Conservation (phyloP, 768 basidiomycete species). For the Suillus plorans region DNA sequence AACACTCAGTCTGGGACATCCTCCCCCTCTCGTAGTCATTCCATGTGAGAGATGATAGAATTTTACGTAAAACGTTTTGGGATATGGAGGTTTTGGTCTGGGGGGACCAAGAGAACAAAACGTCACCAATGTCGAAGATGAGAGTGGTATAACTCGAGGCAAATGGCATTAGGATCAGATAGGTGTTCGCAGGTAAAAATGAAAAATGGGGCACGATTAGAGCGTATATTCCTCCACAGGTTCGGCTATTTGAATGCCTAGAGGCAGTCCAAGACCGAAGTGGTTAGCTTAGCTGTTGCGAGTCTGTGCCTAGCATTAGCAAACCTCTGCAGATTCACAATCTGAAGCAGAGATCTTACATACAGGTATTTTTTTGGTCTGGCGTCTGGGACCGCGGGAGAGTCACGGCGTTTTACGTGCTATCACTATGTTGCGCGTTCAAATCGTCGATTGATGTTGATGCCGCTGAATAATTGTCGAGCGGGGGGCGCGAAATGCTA, state of each 20-base stretch:
- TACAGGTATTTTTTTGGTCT: not conserved
- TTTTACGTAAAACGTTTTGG: constrained; percentile 38
- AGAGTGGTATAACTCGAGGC: constrained; percentile 27
- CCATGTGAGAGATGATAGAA: constrained; percentile 49
- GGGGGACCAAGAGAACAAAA: constrained; percentile 55
- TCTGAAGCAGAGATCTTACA: not conserved
- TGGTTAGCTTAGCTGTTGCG: not conserved
- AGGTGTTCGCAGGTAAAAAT: not conserved
- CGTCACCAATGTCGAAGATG: constrained; percentile 57
- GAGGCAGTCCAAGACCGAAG: not conserved
- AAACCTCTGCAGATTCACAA: constrained; percentile 5
- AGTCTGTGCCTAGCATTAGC: constrained; percentile 1
- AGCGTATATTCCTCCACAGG: not conserved
- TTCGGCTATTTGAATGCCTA: constrained; percentile 6
- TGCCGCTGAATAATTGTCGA: not conserved
- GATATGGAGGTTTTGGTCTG: constrained; percentile 44
- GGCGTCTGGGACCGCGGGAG: not conserved
- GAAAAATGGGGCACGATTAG: not conserved
- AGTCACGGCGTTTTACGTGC: not conserved
- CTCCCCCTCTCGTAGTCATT: constrained; percentile 53
- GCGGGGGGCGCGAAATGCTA: not conserved
- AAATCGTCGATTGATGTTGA: not conserved
- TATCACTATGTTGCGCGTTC: not conserved
- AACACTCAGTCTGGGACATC: constrained; percentile 45
- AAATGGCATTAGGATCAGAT: not conserved